These are phyloP conservation scores for Fusarium nelsonii DNA, from an alignment of 2,329 filamentous ascomycete genomes.

Conservation along the genomic window DNA sequence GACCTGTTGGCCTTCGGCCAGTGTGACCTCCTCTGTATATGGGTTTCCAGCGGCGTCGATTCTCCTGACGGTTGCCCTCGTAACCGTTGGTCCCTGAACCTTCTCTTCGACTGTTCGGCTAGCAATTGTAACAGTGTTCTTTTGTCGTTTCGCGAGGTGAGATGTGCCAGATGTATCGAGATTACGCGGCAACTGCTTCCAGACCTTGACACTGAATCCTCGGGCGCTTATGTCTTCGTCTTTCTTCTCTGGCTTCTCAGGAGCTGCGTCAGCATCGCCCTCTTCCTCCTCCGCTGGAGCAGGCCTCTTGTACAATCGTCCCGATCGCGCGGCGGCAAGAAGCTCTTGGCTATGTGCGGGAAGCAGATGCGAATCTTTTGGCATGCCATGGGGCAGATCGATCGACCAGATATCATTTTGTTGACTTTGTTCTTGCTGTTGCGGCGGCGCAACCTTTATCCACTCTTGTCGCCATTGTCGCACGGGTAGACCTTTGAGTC, in stretches of 20 bases:
- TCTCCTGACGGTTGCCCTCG: conserved; percentile 83
- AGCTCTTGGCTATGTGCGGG: conserved; percentile 85
- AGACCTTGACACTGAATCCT: conserved; percentile 68
- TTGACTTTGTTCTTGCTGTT: conserved; percentile 71
- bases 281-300: conserved; percentile 72
- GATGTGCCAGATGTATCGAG: conserved; percentile 65
- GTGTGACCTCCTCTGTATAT: conserved; percentile 85
- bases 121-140: conserved; percentile 69
- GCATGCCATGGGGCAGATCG: conserved; percentile 84
- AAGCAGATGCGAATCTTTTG: conserved; percentile 83
- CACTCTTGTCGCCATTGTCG: conserved; percentile 86
- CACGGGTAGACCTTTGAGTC: conserved; percentile 78
- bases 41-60: conserved; percentile 83
- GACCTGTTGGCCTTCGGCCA: conserved; percentile 81
- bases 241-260: conserved; percentile 70
- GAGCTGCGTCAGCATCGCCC: conserved; percentile 60
- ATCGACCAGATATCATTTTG: conserved; percentile 77
- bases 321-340: conserved; percentile 82
- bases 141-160: conserved; percentile 71
- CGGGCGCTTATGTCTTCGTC: conserved; percentile 70
- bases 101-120: conserved; percentile 63
- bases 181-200: conserved; percentile 72
- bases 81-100: conserved; percentile 68
- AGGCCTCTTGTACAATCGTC: conserved; percentile 79
- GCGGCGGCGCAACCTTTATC: conserved; percentile 75